Base-by-base conservation (phyloP, 2,329 filamentous ascomycete genomes). In the Neopestalotiopsis clavispora region DNA sequence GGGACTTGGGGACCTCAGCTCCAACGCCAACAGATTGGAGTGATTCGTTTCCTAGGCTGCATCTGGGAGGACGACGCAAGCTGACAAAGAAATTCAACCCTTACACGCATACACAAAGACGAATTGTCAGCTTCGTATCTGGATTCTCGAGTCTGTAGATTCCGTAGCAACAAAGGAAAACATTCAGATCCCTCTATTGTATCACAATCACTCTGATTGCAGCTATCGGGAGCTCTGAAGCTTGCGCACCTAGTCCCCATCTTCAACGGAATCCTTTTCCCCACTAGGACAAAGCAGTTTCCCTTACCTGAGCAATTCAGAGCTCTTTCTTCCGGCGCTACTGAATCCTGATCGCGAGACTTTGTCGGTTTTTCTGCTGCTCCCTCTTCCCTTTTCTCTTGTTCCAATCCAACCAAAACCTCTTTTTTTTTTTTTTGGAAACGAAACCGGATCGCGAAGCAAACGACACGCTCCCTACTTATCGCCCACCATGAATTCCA, bases 401-500 rank as follows among this genome's bases (percentile, higher is more conserved):
- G 7, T n/a, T 7, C n/a, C 45, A 20, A 52, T 14, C 14, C 45
- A 7, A 7, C n/a, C 45, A 9, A 3, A 49, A 52, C 45, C 45
- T 52, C 17, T 7, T n/a, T 52, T 52, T 20, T 5, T n/a, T 52
- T 20, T n/a, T n/a, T n/a, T n/a, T n/a, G 4, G 17, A 52, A 14
- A 52, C 45, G n/a, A 20, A 45, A 17, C 45, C n/a, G 45, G 45
- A 52, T n/a, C 30, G 49, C 57, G n/a, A 20, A 6, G 23, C 57
- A 59, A 20, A 59, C 57, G 23, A 28, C 23, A 28, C 23, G 23
- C 23, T 28, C n/a, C 23, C 20, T 10, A 6, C 57, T 10, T 14
- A 61, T 64, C 40, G 38, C 38, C 40, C 42, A 49, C 14, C 63
- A 65, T 65, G 63, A 38, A n/a, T 57, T 23, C 14, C 10, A 20